Percentiles rank a stretch among this genome's conserved stretches.
phyloP scores from a whole-genome alignment of 768 basidiomycete species.

The Nevesoporus exiguus region DNA sequence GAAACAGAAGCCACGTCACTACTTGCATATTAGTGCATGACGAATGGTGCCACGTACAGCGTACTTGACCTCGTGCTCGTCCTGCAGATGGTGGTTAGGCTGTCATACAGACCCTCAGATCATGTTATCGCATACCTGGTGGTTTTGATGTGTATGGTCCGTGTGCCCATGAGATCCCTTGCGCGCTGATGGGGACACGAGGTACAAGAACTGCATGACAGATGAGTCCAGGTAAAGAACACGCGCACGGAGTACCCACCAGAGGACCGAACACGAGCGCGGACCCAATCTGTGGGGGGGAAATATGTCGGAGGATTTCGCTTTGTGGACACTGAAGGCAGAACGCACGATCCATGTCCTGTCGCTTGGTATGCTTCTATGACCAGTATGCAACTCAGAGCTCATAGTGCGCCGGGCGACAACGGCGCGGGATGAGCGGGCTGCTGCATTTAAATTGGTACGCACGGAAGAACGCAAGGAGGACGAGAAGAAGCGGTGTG shows the following conservation, averaged over 20 bases:
- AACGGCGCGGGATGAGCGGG: slow-evolving; percentile 13
- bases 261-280: slow-evolving; percentile 31
- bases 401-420: slow-evolving; percentile 26
- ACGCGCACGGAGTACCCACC: slow-evolving; percentile 13
- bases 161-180: slow-evolving; percentile 21
- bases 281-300: slow-evolving; percentile 26
- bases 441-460: neutral
- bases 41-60: slow-evolving; percentile 14
- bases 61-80: slow-evolving; percentile 8
- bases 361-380: slow-evolving; percentile 19
- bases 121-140: slow-evolving; percentile 19
- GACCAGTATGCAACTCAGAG: slow-evolving; percentile 23
- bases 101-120: neutral
- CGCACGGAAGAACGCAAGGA: slow-evolving; percentile 17
- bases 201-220: slow-evolving; percentile 27
- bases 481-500: slow-evolving; percentile 16
- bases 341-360: slow-evolving; percentile 30
- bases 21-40: neutral
- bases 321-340: neutral
- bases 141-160: slow-evolving; percentile 19
- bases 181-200: slow-evolving; percentile 31
- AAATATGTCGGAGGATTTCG: neutral
- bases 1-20: slow-evolving; percentile 1
- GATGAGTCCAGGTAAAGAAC: neutral
- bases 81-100: slow-evolving; percentile 19